These are phyloP conservation scores for Heliosperma pusillum DNA, from an alignment of 148 eudicot genomes.

Conservation along the genomic window DNA sequence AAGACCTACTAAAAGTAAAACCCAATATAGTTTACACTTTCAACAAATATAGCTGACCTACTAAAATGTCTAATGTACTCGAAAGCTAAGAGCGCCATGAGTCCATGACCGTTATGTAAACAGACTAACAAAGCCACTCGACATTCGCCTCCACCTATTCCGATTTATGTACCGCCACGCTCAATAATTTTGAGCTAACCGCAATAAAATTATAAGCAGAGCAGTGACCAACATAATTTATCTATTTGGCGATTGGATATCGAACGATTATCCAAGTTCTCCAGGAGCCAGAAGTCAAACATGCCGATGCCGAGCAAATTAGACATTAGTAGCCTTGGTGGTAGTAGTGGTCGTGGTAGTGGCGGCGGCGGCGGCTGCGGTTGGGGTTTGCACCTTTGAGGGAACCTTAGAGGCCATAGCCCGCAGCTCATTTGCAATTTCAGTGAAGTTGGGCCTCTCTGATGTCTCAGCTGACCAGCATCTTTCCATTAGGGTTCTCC, in stretches of 20 bases:
- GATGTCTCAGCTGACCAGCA: conserved; percentile 90
- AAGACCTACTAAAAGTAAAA: neutral
- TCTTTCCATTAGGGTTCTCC: conserved; percentile 87
- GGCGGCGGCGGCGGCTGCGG: conserved; percentile 25
- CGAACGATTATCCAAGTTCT: neutral
- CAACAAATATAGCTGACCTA: neutral
- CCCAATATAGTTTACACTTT: neutral
- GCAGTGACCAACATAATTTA: neutral
- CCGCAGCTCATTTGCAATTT: conserved; percentile 67
- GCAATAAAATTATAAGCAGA: neutral
- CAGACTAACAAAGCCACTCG: neutral
- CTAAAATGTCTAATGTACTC: neutral
- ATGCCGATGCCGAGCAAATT: neutral
- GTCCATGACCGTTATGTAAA: neutral
- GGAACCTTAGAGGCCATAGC: conserved; percentile 63
- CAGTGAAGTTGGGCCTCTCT: conserved; percentile 78
- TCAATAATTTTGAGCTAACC: neutral
- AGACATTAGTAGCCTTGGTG: neutral
- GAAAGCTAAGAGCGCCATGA: neutral
- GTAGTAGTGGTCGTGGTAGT: no score
- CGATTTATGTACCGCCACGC: neutral
- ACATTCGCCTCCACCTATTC: neutral
- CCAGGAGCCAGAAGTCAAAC: neutral
- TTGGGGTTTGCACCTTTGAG: conserved; percentile 49
- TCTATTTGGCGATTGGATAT: neutral